Evolutionary conservation across 305 asterid genomes (phyloP).

Genomic region (Andrographis paniculata): DNA sequence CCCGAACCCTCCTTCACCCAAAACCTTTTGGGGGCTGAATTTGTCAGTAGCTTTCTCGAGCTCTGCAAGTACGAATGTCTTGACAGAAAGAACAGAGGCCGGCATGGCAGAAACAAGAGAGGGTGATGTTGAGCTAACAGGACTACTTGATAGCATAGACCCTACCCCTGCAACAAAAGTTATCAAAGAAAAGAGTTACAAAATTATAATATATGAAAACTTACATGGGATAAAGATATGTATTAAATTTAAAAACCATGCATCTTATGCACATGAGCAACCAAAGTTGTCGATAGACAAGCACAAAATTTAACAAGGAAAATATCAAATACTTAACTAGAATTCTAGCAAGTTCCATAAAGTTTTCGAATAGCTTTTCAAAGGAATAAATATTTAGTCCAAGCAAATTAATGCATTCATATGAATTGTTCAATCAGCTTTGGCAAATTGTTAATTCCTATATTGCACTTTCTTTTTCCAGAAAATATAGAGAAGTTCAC

Average conservation of each 20-base stretch:
- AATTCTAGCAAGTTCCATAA: background rate
- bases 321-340: background rate
- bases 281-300: background rate
- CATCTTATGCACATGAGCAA: background rate
- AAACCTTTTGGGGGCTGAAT: conserved; percentile 46
- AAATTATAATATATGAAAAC: background rate
- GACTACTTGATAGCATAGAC: conserved; percentile 53
- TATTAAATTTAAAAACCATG: background rate
- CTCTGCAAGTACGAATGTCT: conserved; percentile 57
- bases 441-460: background rate
- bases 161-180: conserved; percentile 46
- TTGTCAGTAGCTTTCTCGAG: conserved; percentile 66
- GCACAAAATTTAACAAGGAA: background rate
- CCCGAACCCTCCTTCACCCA: conserved; percentile 89
- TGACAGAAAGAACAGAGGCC: conserved; percentile 59
- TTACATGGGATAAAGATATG: background rate
- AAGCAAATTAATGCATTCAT: background rate
- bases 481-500: background rate
- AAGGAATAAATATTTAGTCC: background rate
- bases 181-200: background rate
- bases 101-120: conserved; percentile 63
- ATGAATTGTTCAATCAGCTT: background rate
- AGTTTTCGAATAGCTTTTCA: background rate
- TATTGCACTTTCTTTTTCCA: conserved; percentile 1
- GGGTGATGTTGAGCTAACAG: conserved; percentile 49